Base-by-base conservation (phyloP, 2,329 filamentous ascomycete genomes). In the Cladosporium sp. region DNA sequence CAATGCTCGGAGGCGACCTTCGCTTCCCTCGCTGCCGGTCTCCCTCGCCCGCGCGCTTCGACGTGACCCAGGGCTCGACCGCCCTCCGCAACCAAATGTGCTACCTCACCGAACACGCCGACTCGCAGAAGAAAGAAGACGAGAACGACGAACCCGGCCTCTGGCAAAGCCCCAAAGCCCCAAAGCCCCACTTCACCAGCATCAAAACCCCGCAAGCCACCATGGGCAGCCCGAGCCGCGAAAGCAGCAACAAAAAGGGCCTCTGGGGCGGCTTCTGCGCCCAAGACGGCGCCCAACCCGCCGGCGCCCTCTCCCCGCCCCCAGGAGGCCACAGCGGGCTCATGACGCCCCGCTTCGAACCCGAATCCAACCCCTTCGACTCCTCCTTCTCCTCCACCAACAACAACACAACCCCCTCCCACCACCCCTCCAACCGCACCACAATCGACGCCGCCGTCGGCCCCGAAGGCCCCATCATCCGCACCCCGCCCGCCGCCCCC, bases 1-100 rank as follows among this genome's bases (percentile, higher is more conserved):
- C 92, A 9, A 95, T 97, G 90, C 81, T 95, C 9, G 92, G 92
- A 52, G 74, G 77, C 53, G 87, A 95, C 59, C 79, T 97, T 51
- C 75, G 78, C 22, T 95, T 96, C 67, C 87, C 89, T 33, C 81
- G 80, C 66, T 95, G 89, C 66, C 77, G 80, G 9, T 95, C 91
- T 22, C 92, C 92, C 5, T 85, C 92, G 68, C 81, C 84, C 51
- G 95, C 90, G 13, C 84, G 89, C 63, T 86, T 95, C 63, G 89
- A 95, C 65, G 84, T 87, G 1, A 85, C 87, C 52, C 86, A 89
- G 64, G 69, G 72, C 8, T 75, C 73, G 9, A 67, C 80, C 73
- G 60, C 82, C 64, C 61, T 75, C 8, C 64, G 69, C 28, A 70
- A 70, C 40, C 70, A 74, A 32, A 77, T 77, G 74, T 74, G 73